Evolutionary conservation across 1,139 yeast species (phyloP).

Genomic region (Yamadazyma sp.): DNA sequence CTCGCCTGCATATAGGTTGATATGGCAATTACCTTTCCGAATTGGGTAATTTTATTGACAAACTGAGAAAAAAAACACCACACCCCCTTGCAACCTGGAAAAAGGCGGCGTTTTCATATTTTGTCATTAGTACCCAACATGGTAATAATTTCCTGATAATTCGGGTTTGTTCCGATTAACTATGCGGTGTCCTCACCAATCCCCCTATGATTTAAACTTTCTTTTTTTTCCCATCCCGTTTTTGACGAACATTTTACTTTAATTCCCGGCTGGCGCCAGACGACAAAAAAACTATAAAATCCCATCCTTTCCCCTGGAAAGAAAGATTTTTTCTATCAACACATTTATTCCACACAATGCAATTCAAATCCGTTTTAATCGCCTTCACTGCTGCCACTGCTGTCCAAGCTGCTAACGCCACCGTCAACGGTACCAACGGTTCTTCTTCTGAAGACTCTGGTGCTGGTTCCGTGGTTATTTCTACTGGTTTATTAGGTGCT

Average conservation of each 20-base stretch:
- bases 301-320: conserved; percentile 8
- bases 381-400: conserved; percentile 44
- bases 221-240: conserved; percentile 1
- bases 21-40: conserved; percentile 6
- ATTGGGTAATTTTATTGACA: conserved; percentile 10
- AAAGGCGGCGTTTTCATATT: neutral
- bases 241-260: neutral
- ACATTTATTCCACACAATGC: conserved; percentile 25
- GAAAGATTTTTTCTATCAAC: conserved; percentile 5
- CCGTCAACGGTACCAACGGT: conserved; percentile 25
- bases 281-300: conserved; percentile 12
- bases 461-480: conserved; percentile 24
- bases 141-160: neutral
- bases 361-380: conserved; percentile 41
- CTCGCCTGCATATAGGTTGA: neutral
- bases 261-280: conserved; percentile 1
- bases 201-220: neutral
- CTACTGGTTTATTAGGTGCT: conserved; percentile 26
- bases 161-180: neutral
- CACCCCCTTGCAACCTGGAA: conserved; percentile 1
- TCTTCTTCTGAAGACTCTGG: conserved; percentile 8
- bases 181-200: neutral
- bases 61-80: conserved; percentile 2
- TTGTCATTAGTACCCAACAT: neutral
- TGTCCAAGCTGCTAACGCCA: conserved; percentile 41